Percentiles rank a stretch among this genome's conserved stretches.
These are phyloP conservation scores for Chrysoporthe austroafricana DNA, from an alignment of 2,329 filamentous ascomycete genomes.

Conservation along the genomic window DNA sequence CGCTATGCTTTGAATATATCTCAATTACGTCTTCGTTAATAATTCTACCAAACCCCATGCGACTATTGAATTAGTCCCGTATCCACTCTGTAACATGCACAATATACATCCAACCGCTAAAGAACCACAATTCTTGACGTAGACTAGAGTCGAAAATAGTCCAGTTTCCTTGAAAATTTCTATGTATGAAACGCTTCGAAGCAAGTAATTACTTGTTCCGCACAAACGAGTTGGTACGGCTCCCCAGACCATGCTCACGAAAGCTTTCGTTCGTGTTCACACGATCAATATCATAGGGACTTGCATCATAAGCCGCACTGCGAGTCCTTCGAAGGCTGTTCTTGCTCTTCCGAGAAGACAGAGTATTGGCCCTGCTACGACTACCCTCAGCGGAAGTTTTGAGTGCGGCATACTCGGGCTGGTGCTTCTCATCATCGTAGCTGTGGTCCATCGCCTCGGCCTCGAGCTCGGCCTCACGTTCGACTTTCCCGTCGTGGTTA, in stretches of 20 bases:
- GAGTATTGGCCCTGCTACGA: background rate
- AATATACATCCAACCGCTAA: no score
- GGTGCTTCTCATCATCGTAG: conserved; percentile 14
- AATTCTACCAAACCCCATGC: no score
- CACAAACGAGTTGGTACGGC: background rate
- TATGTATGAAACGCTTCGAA: background rate
- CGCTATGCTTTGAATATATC: no score
- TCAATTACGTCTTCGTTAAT: no score
- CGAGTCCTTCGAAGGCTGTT: background rate
- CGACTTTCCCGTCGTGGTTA: background rate
- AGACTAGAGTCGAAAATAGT: background rate
- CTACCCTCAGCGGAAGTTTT: background rate
- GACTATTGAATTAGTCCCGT: no score
- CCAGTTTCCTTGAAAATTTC: no score
- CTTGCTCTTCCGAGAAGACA: background rate
- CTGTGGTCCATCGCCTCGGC: conserved; percentile 17
- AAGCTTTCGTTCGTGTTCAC: conserved; percentile 25
- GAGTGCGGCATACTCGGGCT: background rate
- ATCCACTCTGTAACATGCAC: no score
- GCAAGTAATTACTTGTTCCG: conserved; percentile 1
- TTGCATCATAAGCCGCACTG: conserved; percentile 18
- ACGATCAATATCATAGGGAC: conserved; percentile 23
- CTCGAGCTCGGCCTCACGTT: conserved; percentile 16
- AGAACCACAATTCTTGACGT: no score
- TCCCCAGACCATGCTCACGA: background rate